A percentile compares a stretch with the other conserved stretches of the same genome.
These are phyloP conservation scores for Clitopilus hobsonii DNA, from an alignment of 768 basidiomycete species.

Conservation along the genomic window DNA sequence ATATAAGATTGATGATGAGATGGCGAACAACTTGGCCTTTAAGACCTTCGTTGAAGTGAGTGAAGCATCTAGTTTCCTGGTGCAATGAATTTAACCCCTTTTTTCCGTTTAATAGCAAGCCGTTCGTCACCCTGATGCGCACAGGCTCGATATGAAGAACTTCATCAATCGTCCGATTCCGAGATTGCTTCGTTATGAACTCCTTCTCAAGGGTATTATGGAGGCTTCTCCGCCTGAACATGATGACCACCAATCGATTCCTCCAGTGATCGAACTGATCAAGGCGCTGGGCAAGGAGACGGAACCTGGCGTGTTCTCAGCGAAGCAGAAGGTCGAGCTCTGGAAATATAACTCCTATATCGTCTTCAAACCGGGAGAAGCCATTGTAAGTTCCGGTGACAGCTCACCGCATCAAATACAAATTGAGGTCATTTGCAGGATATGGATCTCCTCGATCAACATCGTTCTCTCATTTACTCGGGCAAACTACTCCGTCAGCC, in stretches of 20 bases:
- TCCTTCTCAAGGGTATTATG: conserved; percentile 76
- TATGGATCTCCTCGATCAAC: conserved; percentile 84
- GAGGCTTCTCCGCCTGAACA: conserved; percentile 71
- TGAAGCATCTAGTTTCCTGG: neutral
- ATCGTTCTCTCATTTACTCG: conserved; percentile 78
- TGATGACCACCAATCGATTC: conserved; percentile 79
- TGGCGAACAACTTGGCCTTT: conserved; percentile 77
- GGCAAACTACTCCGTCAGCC: conserved; percentile 84
- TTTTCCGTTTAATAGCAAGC: conserved; percentile 27
- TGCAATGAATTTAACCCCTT: conserved; percentile 14
- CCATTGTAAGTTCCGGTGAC: conserved; percentile 36
- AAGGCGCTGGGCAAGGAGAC: conserved; percentile 82
- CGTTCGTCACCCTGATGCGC: conserved; percentile 66
- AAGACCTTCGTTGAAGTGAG: conserved; percentile 74
- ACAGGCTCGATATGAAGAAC: conserved; percentile 85
- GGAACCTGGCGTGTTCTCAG: conserved; percentile 80
- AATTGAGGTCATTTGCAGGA: conserved; percentile 37
- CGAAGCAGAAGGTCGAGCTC: conserved; percentile 85
- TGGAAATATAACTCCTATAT: conserved; percentile 83
- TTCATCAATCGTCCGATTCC: conserved; percentile 93
- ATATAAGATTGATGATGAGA: conserved; percentile 84
- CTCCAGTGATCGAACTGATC: conserved; percentile 84
- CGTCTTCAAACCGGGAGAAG: conserved; percentile 75
- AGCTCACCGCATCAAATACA: neutral
- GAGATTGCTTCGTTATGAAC: conserved; percentile 81